A percentile compares a stretch with the other conserved stretches of the same genome.
Evolutionary conservation across 2,329 filamentous ascomycete species (phyloP).

Genomic region (Chlorencoelia australis): DNA sequence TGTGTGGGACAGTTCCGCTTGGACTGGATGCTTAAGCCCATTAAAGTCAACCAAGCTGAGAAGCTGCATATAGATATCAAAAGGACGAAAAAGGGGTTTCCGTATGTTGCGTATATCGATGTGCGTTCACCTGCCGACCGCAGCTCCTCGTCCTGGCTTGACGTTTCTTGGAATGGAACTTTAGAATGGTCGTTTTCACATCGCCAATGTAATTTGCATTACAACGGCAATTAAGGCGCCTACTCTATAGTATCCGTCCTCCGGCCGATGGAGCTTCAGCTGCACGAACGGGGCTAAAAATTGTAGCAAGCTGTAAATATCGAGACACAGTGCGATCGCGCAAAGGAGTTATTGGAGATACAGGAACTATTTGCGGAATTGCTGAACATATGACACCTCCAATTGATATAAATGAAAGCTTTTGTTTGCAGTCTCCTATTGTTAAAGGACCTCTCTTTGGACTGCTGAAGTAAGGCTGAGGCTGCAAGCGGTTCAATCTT

Average conservation of each 20-base stretch:
- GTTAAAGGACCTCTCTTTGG: no score
- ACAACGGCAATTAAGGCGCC: not conserved
- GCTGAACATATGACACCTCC: no score
- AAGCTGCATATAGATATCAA: constrained; percentile 3
- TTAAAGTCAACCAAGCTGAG: not conserved
- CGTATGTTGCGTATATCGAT: constrained; percentile 2
- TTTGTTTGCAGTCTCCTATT: no score
- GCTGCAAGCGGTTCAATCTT: no score
- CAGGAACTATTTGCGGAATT: no score
- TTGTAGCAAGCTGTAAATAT: no score
- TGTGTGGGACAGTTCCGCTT: constrained; percentile 4
- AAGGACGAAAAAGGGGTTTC: constrained; percentile 1
- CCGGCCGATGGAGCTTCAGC: no score
- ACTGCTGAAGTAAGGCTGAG: no score
- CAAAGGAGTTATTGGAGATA: no score
- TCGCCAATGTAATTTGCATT: not conserved
- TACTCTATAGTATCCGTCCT: not conserved
- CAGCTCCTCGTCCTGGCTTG: constrained; percentile 1
- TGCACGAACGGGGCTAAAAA: no score
- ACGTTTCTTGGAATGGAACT: constrained; percentile 2
- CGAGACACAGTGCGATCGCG: no score
- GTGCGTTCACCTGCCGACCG: not conserved
- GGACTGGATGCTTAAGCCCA: constrained; percentile 1
- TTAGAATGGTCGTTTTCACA: constrained; percentile 2
- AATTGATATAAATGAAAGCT: no score